phyloP scores from a whole-genome alignment of 768 basidiomycete genomes.

The Mycena olivaceomarginata region DNA sequence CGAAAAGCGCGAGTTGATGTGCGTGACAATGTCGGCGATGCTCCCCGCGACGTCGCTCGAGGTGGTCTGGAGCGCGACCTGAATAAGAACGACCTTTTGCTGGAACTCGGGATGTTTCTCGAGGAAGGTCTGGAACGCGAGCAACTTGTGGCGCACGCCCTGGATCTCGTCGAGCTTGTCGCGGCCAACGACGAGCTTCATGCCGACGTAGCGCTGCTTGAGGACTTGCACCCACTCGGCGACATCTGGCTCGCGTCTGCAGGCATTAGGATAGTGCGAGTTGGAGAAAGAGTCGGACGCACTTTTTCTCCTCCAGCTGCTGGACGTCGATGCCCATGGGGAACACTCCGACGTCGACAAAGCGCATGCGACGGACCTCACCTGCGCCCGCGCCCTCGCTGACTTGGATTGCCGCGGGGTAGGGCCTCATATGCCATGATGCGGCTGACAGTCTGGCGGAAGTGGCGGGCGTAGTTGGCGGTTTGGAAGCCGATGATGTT shows the following conservation, averaged over 20 bases:
- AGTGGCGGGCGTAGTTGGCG: slow-evolving; percentile 88
- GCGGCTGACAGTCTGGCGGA: slow-evolving; percentile 88
- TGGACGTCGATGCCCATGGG: slow-evolving; percentile 93
- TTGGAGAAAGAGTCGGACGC: slow-evolving; percentile 40
- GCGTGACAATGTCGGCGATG: slow-evolving; percentile 85
- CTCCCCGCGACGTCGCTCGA: slow-evolving; percentile 84
- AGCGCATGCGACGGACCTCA: slow-evolving; percentile 64
- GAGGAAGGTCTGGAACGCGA: slow-evolving; percentile 89
- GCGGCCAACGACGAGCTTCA: slow-evolving; percentile 91
- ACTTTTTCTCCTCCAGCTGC: slow-evolving; percentile 80
- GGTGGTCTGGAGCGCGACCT: slow-evolving; percentile 91
- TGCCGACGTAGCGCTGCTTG: slow-evolving; percentile 88
- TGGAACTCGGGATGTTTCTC: slow-evolving; percentile 89
- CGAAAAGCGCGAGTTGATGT: slow-evolving; percentile 89
- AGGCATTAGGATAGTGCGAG: slow-evolving; percentile 19
- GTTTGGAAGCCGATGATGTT: slow-evolving; percentile 97
- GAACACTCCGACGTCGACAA: slow-evolving; percentile 92
- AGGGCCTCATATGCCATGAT: slow-evolving; percentile 88
- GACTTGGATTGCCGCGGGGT: slow-evolving; percentile 88
- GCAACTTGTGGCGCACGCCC: slow-evolving; percentile 90
- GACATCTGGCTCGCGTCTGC: slow-evolving; percentile 85
- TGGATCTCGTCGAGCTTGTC: slow-evolving; percentile 94
- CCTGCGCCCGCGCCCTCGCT: slow-evolving; percentile 58
- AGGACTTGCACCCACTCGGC: slow-evolving; percentile 88
- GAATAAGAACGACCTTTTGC: slow-evolving; percentile 90